Evolutionary conservation across 1,139 yeast genomes (phyloP).

Genomic region (Kurtzmaniella quercitrusa): DNA sequence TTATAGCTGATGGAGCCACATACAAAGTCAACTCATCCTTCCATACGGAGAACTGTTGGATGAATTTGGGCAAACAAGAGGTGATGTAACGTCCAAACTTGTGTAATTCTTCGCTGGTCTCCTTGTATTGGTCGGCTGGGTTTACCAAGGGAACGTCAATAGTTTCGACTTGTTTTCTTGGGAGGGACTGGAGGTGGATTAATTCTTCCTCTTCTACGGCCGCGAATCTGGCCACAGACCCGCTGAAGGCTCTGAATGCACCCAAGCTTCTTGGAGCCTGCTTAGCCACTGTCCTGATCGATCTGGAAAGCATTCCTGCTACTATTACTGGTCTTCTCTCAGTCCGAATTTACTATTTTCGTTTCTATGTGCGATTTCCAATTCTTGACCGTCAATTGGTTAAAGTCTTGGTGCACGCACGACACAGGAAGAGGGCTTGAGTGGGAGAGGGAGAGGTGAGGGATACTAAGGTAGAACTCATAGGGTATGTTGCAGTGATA

Average conservation of each 20-base stretch:
- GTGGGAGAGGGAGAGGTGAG: too few relatives aligned
- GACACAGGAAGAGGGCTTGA: not conserved
- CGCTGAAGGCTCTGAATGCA: slow-evolving; percentile 2
- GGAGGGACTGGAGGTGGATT: slow-evolving; percentile 33
- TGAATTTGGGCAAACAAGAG: slow-evolving; percentile 74
- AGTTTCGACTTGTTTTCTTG: slow-evolving; percentile 34
- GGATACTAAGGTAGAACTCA: too few relatives aligned
- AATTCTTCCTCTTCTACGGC: slow-evolving; percentile 23
- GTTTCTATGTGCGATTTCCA: slow-evolving; percentile 4
- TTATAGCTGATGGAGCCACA: slow-evolving; percentile 71
- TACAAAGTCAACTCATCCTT: slow-evolving; percentile 80
- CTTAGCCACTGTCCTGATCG: slow-evolving; percentile 2
- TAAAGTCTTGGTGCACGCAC: slow-evolving; percentile 1
- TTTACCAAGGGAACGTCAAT: slow-evolving; percentile 59
- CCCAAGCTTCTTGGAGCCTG: slow-evolving; percentile 2
- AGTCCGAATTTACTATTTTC: not conserved
- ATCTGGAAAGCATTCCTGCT: slow-evolving; percentile 6
- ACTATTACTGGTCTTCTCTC: not conserved
- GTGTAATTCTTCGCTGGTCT: slow-evolving; percentile 70
- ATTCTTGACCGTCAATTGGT: slow-evolving; percentile 8
- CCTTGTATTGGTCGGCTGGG: slow-evolving; percentile 74
- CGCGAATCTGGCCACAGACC: not conserved
- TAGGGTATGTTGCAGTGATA: too few relatives aligned
- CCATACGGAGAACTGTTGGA: slow-evolving; percentile 87
- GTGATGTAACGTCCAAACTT: slow-evolving; percentile 78